These are phyloP conservation scores for Fusarium tricinctum DNA, from an alignment of 2,329 filamentous ascomycete species.

Conservation along the genomic window DNA sequence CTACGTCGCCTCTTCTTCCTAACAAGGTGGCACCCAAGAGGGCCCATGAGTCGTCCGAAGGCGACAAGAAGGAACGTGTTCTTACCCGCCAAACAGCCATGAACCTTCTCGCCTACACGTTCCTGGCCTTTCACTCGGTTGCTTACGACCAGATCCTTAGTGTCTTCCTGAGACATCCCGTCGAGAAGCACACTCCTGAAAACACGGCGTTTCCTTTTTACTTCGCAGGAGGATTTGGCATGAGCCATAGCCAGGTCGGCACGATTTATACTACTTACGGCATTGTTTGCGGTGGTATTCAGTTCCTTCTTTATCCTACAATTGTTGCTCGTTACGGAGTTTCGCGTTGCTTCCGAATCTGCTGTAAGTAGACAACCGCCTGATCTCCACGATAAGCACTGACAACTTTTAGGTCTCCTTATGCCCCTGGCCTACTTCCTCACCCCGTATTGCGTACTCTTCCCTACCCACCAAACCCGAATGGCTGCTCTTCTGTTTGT, in stretches of 20 bases:
- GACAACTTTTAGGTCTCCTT: slow-evolving; percentile 62
- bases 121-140: slow-evolving; percentile 85
- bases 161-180: slow-evolving; percentile 86
- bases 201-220: slow-evolving; percentile 79
- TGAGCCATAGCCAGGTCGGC: slow-evolving; percentile 81
- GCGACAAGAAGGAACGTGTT: slow-evolving; percentile 69
- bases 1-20: slow-evolving; percentile 68
- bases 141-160: slow-evolving; percentile 90
- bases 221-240: slow-evolving; percentile 85
- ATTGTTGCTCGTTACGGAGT: slow-evolving; percentile 81
- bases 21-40: slow-evolving; percentile 49
- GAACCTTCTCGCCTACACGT: slow-evolving; percentile 82
- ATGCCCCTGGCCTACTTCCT: slow-evolving; percentile 83
- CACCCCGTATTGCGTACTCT: slow-evolving; percentile 84
- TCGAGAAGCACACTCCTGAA: slow-evolving; percentile 68
- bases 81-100: slow-evolving; percentile 81
- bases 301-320: slow-evolving; percentile 87
- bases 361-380: slow-evolving; percentile 57
- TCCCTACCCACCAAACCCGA: slow-evolving; percentile 63
- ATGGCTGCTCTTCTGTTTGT: slow-evolving; percentile 74
- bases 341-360: slow-evolving; percentile 78
- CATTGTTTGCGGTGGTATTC: slow-evolving; percentile 81
- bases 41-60: slow-evolving; percentile 32
- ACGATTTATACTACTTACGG: slow-evolving; percentile 89
- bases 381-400: background rate